A percentile compares a stretch with the other conserved stretches of the same genome.
These are phyloP conservation scores for Ogataea henricii DNA, from an alignment of 805 yeast species.

Conservation along the genomic window DNA sequence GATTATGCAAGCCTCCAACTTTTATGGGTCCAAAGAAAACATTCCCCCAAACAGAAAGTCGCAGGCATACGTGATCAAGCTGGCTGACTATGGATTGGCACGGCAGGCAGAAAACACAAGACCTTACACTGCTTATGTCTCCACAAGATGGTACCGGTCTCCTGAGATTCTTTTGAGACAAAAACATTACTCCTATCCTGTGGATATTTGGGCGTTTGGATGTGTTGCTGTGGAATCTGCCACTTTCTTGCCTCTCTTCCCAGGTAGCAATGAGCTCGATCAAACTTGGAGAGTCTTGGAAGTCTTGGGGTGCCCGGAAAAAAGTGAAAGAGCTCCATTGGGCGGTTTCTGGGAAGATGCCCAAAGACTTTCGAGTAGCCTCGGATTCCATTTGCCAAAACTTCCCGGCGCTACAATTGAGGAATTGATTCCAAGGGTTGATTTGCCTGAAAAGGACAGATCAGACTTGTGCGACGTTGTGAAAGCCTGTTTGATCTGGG, in stretches of 20 bases:
- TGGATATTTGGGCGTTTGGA: conserved; percentile 88
- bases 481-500: conserved; percentile 67
- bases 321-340: conserved; percentile 39
- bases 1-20: conserved; percentile 58
- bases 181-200: conserved; percentile 62
- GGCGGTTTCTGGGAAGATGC: conserved; percentile 83
- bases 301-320: conserved; percentile 72
- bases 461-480: conserved; percentile 45
- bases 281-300: conserved; percentile 71
- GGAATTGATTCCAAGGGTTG: conserved; percentile 47
- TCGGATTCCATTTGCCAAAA: conserved; percentile 61
- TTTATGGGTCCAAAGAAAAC: conserved; percentile 44
- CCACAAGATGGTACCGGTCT: conserved; percentile 85
- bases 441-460: conserved; percentile 37
- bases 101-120: conserved; percentile 54
- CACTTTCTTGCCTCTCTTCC: conserved; percentile 75
- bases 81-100: conserved; percentile 82
- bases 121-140: conserved; percentile 73
- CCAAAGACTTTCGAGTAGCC: conserved; percentile 45
- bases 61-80: conserved; percentile 61
- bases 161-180: conserved; percentile 77
- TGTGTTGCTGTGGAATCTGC: conserved; percentile 75
- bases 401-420: conserved; percentile 52
- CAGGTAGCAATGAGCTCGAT: conserved; percentile 78
- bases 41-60: conserved; percentile 43